phyloP scores from a whole-genome alignment of 352 stramenopile species.

The Pythium brassicae region DNA sequence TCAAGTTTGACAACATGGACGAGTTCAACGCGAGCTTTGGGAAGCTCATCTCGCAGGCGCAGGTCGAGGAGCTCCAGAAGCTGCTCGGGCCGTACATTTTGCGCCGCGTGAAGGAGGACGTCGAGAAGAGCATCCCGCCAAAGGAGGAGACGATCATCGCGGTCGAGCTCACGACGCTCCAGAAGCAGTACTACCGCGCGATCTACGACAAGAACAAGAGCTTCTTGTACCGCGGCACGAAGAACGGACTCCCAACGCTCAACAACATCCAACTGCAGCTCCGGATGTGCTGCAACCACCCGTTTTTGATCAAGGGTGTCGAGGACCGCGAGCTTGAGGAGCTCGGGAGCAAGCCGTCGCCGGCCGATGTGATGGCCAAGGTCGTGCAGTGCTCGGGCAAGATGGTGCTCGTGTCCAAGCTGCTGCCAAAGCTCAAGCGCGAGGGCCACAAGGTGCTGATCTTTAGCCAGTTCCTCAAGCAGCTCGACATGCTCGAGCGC shows the following conservation, averaged over 20 bases:
- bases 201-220: slow-evolving; percentile 98
- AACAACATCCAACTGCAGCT: slow-evolving; percentile 99
- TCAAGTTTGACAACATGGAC: slow-evolving; percentile 89
- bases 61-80: slow-evolving; percentile 94
- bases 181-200: slow-evolving; percentile 90
- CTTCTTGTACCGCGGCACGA: slow-evolving; percentile 91
- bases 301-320: slow-evolving; percentile 97
- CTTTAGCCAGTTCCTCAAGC: slow-evolving; percentile 94
- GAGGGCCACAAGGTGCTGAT: slow-evolving; percentile 94
- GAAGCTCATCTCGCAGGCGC: slow-evolving; percentile 88
- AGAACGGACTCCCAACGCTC: slow-evolving; percentile 86
- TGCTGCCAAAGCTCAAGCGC: slow-evolving; percentile 88
- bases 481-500: slow-evolving; percentile 92
- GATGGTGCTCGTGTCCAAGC: slow-evolving; percentile 88
- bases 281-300: slow-evolving; percentile 99
- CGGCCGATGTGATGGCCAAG: slow-evolving; percentile 71
- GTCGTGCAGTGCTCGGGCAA: slow-evolving; percentile 84
- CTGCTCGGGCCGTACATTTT: slow-evolving; percentile 94
- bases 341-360: slow-evolving; percentile 46
- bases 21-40: slow-evolving; percentile 93
- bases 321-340: slow-evolving; percentile 81
- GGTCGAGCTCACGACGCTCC: slow-evolving; percentile 95
- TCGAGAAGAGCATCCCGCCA: slow-evolving; percentile 94
- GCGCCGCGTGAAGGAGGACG: slow-evolving; percentile 96
- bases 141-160: slow-evolving; percentile 97